Base-by-base conservation (phyloP, 306 rosid species). In the Vigna unguiculata region DNA sequence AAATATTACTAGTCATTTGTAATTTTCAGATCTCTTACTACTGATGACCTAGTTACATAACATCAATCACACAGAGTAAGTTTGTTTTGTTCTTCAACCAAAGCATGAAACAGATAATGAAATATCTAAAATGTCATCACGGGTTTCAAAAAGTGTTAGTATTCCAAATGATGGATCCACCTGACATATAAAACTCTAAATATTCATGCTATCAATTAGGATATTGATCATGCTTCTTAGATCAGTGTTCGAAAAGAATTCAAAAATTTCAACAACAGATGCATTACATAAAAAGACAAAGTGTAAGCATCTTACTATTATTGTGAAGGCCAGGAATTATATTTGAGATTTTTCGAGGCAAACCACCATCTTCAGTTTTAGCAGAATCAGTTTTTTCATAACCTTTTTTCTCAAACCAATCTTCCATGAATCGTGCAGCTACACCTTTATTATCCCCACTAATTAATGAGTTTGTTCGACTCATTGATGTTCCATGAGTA, bases 401-500 rank as follows among this genome's bases (percentile, higher is more conserved):
- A 45, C 51, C 80, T 15, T 76, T 69, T 40, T 82, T 82, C 74
- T 87, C 95, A 83, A 94, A 90, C 97, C 97, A 94, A 80, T 94
- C 97, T 85, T 94, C 98, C 98, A 94, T 94, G 81, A 91, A 94
- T 21, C 98, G 84, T 64, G 94, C 91, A 73, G 97, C 98, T 11
- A 94, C 95, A 24, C 98, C 98, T 79, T 94, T 94, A 78, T 94
- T 94, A 80, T 94, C 98, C 87, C 98, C 96, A 20, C 97, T 94
- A 63, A 94, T 85, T 69, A 94, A 86, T 17, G 87, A 73, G 78
- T 94, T 94, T 69, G 89, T 85, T 34, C 97, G 94, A 63, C 98
- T 92, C 98, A 94, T 91, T 57, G 98, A 94, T 87, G 98, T 94
- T 81, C 96, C 94, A 75, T 94, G 98, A 77, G 98, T 94, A 19